phyloP scores from a whole-genome alignment of 306 rosid genomes.

The Dryas octopetala region DNA sequence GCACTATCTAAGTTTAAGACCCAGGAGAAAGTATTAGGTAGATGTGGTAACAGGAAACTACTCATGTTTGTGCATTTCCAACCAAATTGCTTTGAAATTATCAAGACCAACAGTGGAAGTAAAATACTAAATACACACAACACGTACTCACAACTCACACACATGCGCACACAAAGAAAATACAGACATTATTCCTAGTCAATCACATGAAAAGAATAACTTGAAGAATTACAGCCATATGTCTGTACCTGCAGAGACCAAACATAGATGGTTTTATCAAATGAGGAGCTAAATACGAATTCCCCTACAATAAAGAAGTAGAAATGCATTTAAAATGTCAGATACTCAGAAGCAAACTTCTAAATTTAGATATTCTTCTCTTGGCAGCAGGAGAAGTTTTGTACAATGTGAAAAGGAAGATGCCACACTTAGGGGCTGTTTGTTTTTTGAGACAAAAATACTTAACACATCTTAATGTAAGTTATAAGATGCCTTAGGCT shows the following conservation, averaged over 20 bases:
- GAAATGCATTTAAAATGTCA: conserved; percentile 30
- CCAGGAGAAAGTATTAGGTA: background rate
- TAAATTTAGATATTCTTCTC: background rate
- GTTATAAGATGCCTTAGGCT: background rate
- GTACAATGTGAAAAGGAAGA: background rate
- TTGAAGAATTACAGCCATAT: conserved; percentile 19
- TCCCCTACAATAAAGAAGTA: conserved; percentile 56
- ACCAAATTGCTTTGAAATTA: conserved; percentile 6
- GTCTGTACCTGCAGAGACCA: conserved; percentile 88
- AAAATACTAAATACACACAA: background rate
- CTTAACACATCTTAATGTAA: background rate
- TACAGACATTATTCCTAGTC: conserved; percentile 5
- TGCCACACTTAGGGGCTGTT: background rate
- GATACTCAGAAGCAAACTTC: background rate
- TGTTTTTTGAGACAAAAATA: background rate
- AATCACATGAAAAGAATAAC: conserved; percentile 5
- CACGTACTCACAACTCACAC: background rate
- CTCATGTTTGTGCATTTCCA: conserved; percentile 12
- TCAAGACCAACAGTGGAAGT: conserved; percentile 21
- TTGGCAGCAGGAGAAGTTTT: background rate
- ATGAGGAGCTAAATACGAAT: conserved; percentile 86
- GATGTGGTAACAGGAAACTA: background rate
- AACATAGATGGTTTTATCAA: conserved; percentile 74
- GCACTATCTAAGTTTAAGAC: background rate
- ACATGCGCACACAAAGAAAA: background rate